Base-by-base conservation (phyloP, 805 yeast species). In the Myxozyma neglecta region DNA sequence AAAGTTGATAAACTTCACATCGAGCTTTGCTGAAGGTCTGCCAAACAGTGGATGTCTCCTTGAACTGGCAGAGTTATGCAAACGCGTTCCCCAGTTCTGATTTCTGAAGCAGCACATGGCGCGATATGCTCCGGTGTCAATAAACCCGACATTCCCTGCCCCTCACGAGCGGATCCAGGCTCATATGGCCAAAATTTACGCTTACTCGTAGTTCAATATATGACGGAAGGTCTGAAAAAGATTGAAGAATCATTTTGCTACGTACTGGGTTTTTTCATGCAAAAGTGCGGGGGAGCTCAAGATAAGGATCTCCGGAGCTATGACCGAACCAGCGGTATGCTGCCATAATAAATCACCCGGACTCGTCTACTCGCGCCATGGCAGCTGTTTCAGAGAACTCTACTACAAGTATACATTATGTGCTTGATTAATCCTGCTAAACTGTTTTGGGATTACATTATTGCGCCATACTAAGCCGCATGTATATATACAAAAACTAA, bases 161-260 rank as follows among this genome's bases (percentile, higher is more conserved):
- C 70, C 42, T 69, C 71, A 29, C 66, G 69, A 37, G 54, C 66
- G 5, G 72, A 69, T 16, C 71, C 72, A 3, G 69, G 64, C 29
- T 57, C 64, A 65, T 69, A 70, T 11, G 64, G 68, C 73, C 73
- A 70, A 54, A 32, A 70, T 39, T 65, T 65, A 11, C 63, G 60
- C 55, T 67, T 69, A 54, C 64, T 10, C 64, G 65, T 9, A 70
- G 64, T 20, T 68, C 65, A 16, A 57, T 64, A 45, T 53, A 70
- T 16, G 56, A 36, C 3, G 71, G 72, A 46, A 70, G 63, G 24
- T 61, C 67, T n/a, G 9, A 35, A 32, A 54, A 55, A 29, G 46
- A 39, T 8, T 47, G 20, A 32, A 58, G 61, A 13, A 45, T 39
- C n/a, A n/a, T 37, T 45, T 35, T 45, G 13, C 18, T 53, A n/a